Evolutionary conservation across 495 filamentous ascomycete genomes (phyloP), one percentile per base, ranked within the genome.

Genomic region (Amorphotheca resinae): DNA sequence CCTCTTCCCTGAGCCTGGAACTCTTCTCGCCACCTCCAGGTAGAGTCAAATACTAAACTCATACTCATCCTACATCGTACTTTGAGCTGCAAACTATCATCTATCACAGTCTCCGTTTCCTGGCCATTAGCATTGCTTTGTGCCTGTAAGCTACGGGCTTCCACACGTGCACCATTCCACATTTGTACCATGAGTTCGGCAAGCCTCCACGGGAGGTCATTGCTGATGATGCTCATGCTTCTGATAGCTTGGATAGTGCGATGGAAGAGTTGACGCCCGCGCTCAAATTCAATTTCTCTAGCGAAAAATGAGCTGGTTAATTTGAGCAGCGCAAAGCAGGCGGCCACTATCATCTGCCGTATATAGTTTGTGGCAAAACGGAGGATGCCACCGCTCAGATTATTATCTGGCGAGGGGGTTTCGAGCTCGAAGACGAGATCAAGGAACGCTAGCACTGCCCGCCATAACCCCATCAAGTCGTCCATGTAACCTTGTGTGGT

Each of bases 1-100:
- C 83, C 76, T 20, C 72, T 70, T 6, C 78, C 83, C 58, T 82
- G 77, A 28, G 81, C 78, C 54, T 87, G 80, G 48, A 82, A 82
- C 59, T 87, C 82, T 55, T 93, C 85, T 44, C 87, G 71, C 87
- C 87, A 95, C 41, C 86, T 77, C 86, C 86, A 93, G 18, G 93
- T 85, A 3, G 81, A 86, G 62, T 95, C 87, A 57, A 81, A 94
- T 2, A 95, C 82, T 5, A 93, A 67, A 51, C 83, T 89, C 82
- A 95, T 88, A 59, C 85, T 93, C 74, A 89, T 87, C 8, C 87
- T 74, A 54, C 84, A 91, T 42, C 84, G 75, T 4, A 94, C 84
- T 59, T 86, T 88, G 12, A 95, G 66, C 61, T 87, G 78, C 37
- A 95, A 57, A 26, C 68, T 78, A 65, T 83, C 81, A 55, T 93